phyloP scores from a whole-genome alignment of 129 eudicot genomes.

The Saposhnikovia divaricata region DNA sequence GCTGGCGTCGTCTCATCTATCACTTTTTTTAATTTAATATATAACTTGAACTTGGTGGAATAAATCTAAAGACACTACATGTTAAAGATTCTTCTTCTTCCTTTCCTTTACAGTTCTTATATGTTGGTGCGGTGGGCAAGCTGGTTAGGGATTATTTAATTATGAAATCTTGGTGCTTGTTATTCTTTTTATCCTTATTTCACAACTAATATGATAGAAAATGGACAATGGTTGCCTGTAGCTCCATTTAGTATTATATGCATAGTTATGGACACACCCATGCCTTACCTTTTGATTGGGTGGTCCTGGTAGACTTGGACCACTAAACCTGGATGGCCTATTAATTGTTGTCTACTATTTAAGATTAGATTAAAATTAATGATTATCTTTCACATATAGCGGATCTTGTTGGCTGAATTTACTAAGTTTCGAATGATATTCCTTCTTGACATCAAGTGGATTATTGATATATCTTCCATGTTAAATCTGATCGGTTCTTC shows the following conservation, averaged over 20 bases:
- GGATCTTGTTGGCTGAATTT: constrained; percentile 11
- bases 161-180: background rate
- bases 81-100: background rate
- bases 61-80: background rate
- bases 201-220: background rate
- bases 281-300: constrained; percentile 9
- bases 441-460: background rate
- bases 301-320: constrained; percentile 17
- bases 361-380: background rate
- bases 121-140: constrained; percentile 6
- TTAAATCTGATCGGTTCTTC: background rate
- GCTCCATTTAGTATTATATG: background rate
- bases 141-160: background rate
- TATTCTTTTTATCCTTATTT: constrained; percentile 1
- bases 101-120: background rate
- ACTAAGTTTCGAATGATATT: background rate
- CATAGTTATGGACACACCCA: constrained; percentile 6
- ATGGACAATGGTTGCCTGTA: constrained; percentile 9
- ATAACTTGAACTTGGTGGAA: constrained; percentile 1
- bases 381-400: constrained; percentile 1
- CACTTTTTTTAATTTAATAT: background rate
- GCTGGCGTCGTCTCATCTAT: background rate
- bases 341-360: background rate
- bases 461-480: background rate
- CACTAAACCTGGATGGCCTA: constrained; percentile 12